These are phyloP conservation scores for Polyplosphaeria fusca DNA, from an alignment of 495 filamentous ascomycete species.

Conservation along the genomic window DNA sequence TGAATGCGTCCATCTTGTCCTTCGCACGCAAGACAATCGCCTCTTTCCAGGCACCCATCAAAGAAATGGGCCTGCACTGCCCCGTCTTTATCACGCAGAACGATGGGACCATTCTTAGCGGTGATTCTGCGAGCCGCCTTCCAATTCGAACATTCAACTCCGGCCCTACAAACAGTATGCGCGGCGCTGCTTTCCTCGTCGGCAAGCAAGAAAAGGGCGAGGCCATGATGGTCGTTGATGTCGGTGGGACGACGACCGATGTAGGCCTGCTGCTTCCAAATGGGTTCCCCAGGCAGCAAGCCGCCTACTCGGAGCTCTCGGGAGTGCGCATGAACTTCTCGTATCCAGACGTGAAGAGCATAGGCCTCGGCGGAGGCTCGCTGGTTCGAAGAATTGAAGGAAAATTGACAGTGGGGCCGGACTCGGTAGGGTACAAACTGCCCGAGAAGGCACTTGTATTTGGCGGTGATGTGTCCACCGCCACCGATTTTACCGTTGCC, in stretches of 20 bases:
- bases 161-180: slow-evolving; percentile 54
- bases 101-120: slow-evolving; percentile 48
- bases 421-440: slow-evolving; percentile 55
- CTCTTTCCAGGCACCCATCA: slow-evolving; percentile 46
- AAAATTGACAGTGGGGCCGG: slow-evolving; percentile 51
- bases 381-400: slow-evolving; percentile 44
- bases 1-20: slow-evolving; percentile 50
- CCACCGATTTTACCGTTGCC: slow-evolving; percentile 50
- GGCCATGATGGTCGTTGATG: slow-evolving; percentile 48
- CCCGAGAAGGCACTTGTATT: slow-evolving; percentile 50
- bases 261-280: slow-evolving; percentile 51
- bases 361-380: slow-evolving; percentile 55
- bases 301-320: slow-evolving; percentile 51
- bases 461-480: slow-evolving; percentile 51
- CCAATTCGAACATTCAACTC: slow-evolving; percentile 53
- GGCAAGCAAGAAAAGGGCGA: slow-evolving; percentile 23
- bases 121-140: slow-evolving; percentile 43
- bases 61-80: slow-evolving; percentile 43
- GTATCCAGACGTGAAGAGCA: slow-evolving; percentile 51
- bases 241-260: slow-evolving; percentile 58
- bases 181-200: slow-evolving; percentile 48
- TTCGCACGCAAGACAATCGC: slow-evolving; percentile 48
- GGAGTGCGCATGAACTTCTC: slow-evolving; percentile 54
- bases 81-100: slow-evolving; percentile 54
- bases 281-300: slow-evolving; percentile 54